Conservation (phyloP, 2,329 filamentous ascomycete genomes). For the Fusarium buharicum region DNA sequence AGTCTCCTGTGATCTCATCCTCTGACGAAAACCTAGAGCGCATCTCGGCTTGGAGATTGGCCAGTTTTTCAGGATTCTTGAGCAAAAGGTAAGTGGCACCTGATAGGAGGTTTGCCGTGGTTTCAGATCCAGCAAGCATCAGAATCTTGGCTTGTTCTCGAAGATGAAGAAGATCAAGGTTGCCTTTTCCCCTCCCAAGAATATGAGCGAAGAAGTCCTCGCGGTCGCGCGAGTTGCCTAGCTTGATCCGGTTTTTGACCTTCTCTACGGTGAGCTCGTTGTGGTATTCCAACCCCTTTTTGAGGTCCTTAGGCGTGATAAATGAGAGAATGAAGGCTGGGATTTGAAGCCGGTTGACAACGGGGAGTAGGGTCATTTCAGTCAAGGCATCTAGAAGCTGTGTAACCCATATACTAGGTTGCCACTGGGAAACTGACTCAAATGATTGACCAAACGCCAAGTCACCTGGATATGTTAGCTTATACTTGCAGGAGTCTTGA, state of each 20-base stretch:
- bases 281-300: not conserved
- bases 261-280: conserved; percentile 11
- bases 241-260: conserved; percentile 1
- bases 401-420: conserved; percentile 13
- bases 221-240: not conserved
- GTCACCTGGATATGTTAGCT: not conserved
- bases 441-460: conserved; percentile 32
- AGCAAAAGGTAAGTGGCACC: conserved; percentile 1
- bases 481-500: rapidly evolving
- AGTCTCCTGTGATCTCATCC: conserved; percentile 17
- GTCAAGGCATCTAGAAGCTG: conserved; percentile 3
- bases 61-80: conserved; percentile 2
- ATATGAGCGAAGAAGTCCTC: conserved; percentile 31
- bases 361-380: not conserved
- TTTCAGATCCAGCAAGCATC: conserved; percentile 26
- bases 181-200: not conserved
- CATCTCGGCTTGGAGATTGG: conserved; percentile 14
- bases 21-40: conserved; percentile 1
- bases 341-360: conserved; percentile 13
- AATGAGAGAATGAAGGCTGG: not conserved
- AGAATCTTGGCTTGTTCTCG: conserved; percentile 31
- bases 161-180: conserved; percentile 4
- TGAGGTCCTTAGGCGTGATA: conserved; percentile 8
- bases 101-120: conserved; percentile 12
- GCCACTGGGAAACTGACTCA: conserved; percentile 8